Conservation (phyloP, 805 yeast species). For the Nakazawaea anatomiae region DNA sequence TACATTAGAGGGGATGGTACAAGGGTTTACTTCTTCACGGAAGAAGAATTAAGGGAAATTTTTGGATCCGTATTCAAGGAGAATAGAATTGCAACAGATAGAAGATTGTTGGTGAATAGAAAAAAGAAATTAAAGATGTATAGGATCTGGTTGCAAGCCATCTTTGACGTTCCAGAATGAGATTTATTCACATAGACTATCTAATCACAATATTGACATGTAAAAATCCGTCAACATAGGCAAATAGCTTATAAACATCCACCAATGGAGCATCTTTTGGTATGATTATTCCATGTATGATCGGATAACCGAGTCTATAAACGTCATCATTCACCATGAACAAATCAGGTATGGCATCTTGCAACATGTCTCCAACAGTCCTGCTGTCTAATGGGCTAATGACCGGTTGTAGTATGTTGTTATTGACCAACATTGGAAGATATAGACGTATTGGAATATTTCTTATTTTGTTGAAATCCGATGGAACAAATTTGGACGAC, state of each 20-base stretch:
- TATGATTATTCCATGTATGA: conserved; percentile 51
- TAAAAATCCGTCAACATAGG: conserved; percentile 60
- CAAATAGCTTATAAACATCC: conserved; percentile 38
- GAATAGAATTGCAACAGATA: conserved; percentile 78
- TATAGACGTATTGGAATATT: conserved; percentile 46
- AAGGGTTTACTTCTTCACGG: conserved; percentile 93
- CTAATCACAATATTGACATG: conserved; percentile 43
- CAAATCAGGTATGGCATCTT: conserved; percentile 35
- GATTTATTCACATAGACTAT: conserved; percentile 9
- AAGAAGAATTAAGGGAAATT: conserved; percentile 76
- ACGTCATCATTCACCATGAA: conserved; percentile 22
- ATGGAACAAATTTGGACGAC: conserved; percentile 22
- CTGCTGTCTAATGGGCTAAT: conserved; percentile 14
- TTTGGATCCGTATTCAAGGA: conserved; percentile 66
- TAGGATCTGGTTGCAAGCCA: conserved; percentile 94
- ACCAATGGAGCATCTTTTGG: conserved; percentile 38
- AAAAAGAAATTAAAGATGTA: conserved; percentile 93
- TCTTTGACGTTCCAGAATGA: conserved; percentile 41
- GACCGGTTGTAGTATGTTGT: conserved; percentile 28
- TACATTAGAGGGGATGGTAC: conserved; percentile 98
- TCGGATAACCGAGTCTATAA: conserved; percentile 33
- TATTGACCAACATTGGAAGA: conserved; percentile 24
- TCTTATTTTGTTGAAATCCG: conserved; percentile 18
- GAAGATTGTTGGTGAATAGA: conserved; percentile 85
- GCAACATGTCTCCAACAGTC: conserved; percentile 35